These are phyloP conservation scores for Jaapia argillacea DNA, from an alignment of 768 basidiomycete species.

Conservation along the genomic window DNA sequence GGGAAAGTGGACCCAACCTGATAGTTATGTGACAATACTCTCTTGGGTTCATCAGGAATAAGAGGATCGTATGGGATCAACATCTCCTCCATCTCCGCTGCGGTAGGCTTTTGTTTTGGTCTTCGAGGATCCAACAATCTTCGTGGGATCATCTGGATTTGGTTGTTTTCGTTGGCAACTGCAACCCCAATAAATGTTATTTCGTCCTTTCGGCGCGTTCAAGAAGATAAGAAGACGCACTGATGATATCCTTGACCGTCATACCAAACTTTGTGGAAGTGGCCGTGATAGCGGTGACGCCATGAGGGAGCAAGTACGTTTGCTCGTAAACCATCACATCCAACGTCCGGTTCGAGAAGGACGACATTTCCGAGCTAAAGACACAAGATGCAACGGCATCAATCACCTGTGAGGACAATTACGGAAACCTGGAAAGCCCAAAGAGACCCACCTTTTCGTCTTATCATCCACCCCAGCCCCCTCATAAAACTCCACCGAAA, in stretches of 20 bases:
- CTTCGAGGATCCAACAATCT: slow-evolving; percentile 76
- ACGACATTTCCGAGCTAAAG: slow-evolving; percentile 41
- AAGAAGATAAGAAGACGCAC: slow-evolving; percentile 31
- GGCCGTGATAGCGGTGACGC: slow-evolving; percentile 56
- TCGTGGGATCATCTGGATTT: slow-evolving; percentile 66
- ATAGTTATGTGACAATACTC: slow-evolving; percentile 46
- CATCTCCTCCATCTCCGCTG: slow-evolving; percentile 76
- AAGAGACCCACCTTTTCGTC: slow-evolving; percentile 50
- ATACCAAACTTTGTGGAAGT: slow-evolving; percentile 88
- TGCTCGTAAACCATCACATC: slow-evolving; percentile 54
- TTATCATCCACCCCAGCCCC: slow-evolving; percentile 58
- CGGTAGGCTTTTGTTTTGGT: slow-evolving; percentile 65
- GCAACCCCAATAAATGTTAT: background rate
- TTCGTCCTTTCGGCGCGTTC: background rate
- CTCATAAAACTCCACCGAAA: slow-evolving; percentile 87
- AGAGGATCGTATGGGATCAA: slow-evolving; percentile 80
- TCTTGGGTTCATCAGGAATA: slow-evolving; percentile 55
- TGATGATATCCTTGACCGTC: slow-evolving; percentile 74
- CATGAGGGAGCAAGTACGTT: slow-evolving; percentile 60
- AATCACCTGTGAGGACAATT: no score
- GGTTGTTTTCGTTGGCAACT: slow-evolving; percentile 74
- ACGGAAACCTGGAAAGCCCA: background rate
- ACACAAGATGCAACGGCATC: background rate
- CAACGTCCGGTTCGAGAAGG: slow-evolving; percentile 41
- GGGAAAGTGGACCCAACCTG: slow-evolving; percentile 24